Base-by-base conservation (phyloP, 1,284 basidiomycete genomes). In the Tilletia indica region DNA sequence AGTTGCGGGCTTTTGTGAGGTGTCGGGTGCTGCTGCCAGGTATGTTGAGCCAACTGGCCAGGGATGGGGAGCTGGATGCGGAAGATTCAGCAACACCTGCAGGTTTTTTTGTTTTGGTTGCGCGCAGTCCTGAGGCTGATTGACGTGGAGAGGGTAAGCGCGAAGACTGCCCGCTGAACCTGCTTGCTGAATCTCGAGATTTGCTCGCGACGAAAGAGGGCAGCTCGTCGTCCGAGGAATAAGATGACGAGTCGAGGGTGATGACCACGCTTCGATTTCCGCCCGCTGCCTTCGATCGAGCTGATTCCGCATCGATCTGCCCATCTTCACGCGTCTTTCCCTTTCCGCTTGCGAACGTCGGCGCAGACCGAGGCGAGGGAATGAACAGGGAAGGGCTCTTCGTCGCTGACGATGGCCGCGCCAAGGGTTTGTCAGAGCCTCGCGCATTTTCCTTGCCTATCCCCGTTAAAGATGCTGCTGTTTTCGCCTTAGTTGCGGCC, bases 371-470 rank as follows among this genome's bases (percentile, higher is more conserved):
- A 31, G 56, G 21, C 6, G 56, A 58, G 12, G 56, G 56, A 31
- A 58, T 58, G 56, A 58, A 58, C 25, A 58, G 56, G 25, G 56
- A 58, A 4, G 56, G 56, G 21, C 56, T 58, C 42, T 45, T 45
- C 42, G 42, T 45, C 42, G 9, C 42, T 14, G 42, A 45, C 42
- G 42, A 9, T 14, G 42, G 6, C 9, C 42, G 6, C 14, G 42
- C 9, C 14, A 45, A 9, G 42, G 42, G 14, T 14, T 14, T 45
- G 42, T 14, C 14, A 8, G 42, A 45, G 42, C 42, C 42, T 14
- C 42, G 42, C 0, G 34, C 56, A 14, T 58, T 58, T 25, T 58
- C 56, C 56, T 58, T 58, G 16, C 34, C 56, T 25, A 31, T n/a
- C 3, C 8, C 21, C 5, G 25, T 58, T n/a, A 31, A 2, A 25